Base-by-base conservation (phyloP, 345 rosid species). In the Arabidopsis arenosa region DNA sequence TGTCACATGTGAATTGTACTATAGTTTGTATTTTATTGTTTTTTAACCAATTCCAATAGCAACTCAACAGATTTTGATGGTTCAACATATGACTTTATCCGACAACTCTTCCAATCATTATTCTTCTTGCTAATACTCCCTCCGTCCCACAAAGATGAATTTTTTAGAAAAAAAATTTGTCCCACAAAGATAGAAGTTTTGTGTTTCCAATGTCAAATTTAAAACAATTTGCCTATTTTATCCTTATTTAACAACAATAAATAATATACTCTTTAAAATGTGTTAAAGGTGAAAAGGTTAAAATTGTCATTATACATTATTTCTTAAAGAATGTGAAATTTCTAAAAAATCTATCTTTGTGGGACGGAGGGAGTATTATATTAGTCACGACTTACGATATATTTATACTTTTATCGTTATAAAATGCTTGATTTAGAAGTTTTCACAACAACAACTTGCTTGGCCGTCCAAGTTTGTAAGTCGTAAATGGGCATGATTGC, bases 81-180 rank as follows among this genome's bases (percentile, higher is more conserved):
- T 61, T 52, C 65, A 3, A 33, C 40, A 69, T 41, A 69, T 37
- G 75, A 70, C 66, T 63, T 77, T 77, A 77, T 70, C 72, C 75
- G 72, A 70, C 80, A 77, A 70, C 45, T 62, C 65, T 55, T 76
- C 66, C 75, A 62, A 53, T 63, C 80, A 69, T 61, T 51, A 40
- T 61, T 33, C 55, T 18, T 51, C 37, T 68, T 68, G 60, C 68
- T 60, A 68, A 41, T 59, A n/a, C n/a, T n/a, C n/a, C n/a, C n/a
- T n/a, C n/a, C n/a, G n/a, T n/a, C n/a, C n/a, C n/a, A n/a, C n/a
- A n/a, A n/a, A n/a, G n/a, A n/a, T n/a, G n/a, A n/a, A n/a, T n/a
- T n/a, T n/a, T n/a, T n/a, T n/a, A n/a, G n/a, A n/a, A n/a, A n/a
- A n/a, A n/a, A n/a, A n/a, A n/a, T n/a, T n/a, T n/a, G n/a, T n/a